These are phyloP conservation scores for Lathyrus aphaca DNA, from an alignment of 306 rosid species.

Conservation along the genomic window DNA sequence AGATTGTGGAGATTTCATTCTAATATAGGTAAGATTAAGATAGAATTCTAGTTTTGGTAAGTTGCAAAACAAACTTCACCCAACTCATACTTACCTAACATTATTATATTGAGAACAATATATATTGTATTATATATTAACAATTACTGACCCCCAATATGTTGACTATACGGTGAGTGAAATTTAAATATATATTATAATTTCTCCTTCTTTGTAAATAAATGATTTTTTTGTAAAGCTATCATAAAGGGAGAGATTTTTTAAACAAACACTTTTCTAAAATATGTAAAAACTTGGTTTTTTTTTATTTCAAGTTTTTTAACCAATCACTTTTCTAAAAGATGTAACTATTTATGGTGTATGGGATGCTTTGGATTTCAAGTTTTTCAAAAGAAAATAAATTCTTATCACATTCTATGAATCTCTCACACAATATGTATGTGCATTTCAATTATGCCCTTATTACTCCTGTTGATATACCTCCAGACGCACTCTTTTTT, in stretches of 20 bases:
- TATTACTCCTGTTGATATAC: too few species aligned
- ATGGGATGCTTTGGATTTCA: too few species aligned
- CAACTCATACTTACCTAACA: background rate
- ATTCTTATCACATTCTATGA: too few species aligned
- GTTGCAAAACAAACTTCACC: constrained; percentile 39
- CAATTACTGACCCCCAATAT: background rate
- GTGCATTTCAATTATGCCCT: too few species aligned
- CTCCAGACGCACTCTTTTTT: too few species aligned
- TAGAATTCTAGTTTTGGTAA: constrained; percentile 20
- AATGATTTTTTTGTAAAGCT: background rate
- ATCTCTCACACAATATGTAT: too few species aligned
- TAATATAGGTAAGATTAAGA: constrained; percentile 26
- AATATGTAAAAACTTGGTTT: background rate
- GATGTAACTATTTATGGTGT: too few species aligned
- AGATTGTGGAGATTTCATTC: constrained; percentile 20
- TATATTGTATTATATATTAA: background rate
- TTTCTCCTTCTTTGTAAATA: background rate
- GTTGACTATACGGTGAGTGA: constrained; percentile 2
- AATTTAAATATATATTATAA: background rate
- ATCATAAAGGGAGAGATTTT: background rate
- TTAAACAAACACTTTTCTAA: background rate
- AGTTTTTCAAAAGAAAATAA: too few species aligned
- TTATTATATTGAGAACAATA: background rate
- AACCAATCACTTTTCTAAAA: too few species aligned
- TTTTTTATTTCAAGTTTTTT: too few species aligned